These are phyloP conservation scores for Candida suzukii DNA, from an alignment of 805 yeast genomes.

Conservation along the genomic window DNA sequence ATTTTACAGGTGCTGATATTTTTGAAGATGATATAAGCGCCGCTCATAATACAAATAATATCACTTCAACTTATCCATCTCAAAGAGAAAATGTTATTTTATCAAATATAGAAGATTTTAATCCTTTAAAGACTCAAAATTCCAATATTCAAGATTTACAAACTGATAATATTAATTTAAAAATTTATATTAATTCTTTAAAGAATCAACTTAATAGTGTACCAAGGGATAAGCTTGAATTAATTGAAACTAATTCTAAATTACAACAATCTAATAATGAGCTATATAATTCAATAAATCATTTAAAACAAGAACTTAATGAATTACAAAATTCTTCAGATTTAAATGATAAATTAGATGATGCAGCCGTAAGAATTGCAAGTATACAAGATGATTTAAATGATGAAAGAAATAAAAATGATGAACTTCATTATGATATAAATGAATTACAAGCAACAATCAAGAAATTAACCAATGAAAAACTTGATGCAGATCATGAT, in stretches of 20 bases:
- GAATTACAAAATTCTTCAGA: neutral
- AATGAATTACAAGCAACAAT: neutral
- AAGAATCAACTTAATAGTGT: conserved; percentile 31
- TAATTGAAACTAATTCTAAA: conserved; percentile 30
- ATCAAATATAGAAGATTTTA: conserved; percentile 6
- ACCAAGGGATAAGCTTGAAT: conserved; percentile 32
- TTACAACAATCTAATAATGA: too few species aligned
- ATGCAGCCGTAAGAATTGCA: neutral
- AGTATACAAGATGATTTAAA: neutral
- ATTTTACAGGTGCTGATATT: conserved; percentile 19
- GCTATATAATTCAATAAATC: too few species aligned
- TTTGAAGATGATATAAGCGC: conserved; percentile 14
- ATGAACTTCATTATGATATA: neutral
- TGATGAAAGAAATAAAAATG: neutral
- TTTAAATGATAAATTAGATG: neutral
- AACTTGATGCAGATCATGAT: neutral
- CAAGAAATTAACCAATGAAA: neutral
- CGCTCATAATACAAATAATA: neutral
- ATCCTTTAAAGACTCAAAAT: conserved; percentile 16
- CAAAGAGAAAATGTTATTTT: too few species aligned
- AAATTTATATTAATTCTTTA: conserved; percentile 34
- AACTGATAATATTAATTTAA: conserved; percentile 36
- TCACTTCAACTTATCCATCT: neutral
- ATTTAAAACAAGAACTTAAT: conserved; percentile 21
- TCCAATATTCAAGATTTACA: conserved; percentile 22